Evolutionary conservation across 1,284 basidiomycete genomes (phyloP).

Genomic region (Golubevia pallescens): DNA sequence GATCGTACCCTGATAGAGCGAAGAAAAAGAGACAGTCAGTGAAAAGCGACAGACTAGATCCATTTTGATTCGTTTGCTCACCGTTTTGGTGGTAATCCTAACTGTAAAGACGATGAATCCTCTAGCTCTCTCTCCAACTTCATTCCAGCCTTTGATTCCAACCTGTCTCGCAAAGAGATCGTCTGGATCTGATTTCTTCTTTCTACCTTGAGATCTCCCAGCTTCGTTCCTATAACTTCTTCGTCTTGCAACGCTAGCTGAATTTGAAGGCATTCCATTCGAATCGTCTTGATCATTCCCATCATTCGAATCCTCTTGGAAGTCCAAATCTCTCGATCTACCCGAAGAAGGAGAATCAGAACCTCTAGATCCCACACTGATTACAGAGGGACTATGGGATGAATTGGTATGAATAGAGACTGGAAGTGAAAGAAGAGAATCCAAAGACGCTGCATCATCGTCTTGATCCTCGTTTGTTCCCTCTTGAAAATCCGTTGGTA

Average conservation of each 20-base stretch:
- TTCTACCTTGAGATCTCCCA: not conserved
- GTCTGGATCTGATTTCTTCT: not conserved
- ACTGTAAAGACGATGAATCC: slow-evolving; percentile 55
- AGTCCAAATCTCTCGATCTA: not conserved
- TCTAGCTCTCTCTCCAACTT: slow-evolving; percentile 35
- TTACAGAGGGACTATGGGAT: slow-evolving; percentile 9
- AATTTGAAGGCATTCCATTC: not conserved
- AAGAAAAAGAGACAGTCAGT: not conserved
- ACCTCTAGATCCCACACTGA: too few species aligned
- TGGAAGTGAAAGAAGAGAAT: slow-evolving; percentile 25
- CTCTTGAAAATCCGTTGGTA: not conserved
- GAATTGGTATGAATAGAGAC: slow-evolving; percentile 26
- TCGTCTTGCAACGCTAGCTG: not conserved
- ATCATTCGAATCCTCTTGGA: not conserved
- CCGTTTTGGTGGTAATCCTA: slow-evolving; percentile 27
- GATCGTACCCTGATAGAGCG: slow-evolving; percentile 14
- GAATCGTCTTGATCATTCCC: not conserved
- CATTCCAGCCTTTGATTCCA: slow-evolving; percentile 42
- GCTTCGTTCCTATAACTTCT: not conserved
- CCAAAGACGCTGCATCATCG: slow-evolving; percentile 8
- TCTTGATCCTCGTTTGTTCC: slow-evolving; percentile 4
- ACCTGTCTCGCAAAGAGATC: slow-evolving; percentile 33
- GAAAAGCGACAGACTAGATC: too few species aligned
- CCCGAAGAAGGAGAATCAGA: not conserved
- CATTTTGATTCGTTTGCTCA: slow-evolving; percentile 4